phyloP scores from a whole-genome alignment of 2,329 filamentous ascomycete species.

The Pyricularia sp. region DNA sequence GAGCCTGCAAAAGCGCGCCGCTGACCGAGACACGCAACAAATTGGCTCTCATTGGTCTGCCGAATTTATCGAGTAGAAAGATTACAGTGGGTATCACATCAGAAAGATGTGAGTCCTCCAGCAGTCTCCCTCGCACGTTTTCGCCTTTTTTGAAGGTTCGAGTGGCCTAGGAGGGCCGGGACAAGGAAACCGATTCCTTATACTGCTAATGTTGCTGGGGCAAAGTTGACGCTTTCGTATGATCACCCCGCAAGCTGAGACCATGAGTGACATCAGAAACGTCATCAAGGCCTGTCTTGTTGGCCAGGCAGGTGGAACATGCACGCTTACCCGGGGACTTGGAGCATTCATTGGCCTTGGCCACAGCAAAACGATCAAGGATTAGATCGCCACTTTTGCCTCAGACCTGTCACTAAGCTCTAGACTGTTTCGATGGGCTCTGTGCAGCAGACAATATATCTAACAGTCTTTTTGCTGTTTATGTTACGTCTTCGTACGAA shows the following conservation, averaged over 20 bases:
- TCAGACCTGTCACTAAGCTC: no score
- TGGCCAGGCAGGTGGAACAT: not conserved
- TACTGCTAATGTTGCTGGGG: not conserved
- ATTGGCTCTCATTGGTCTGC: not conserved
- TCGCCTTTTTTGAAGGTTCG: not conserved
- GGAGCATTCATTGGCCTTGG: no score
- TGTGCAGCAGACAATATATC: no score
- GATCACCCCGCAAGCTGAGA: not conserved
- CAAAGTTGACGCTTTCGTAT: not conserved
- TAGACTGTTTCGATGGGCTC: no score
- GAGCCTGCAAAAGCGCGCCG: not conserved
- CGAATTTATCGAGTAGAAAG: not conserved
- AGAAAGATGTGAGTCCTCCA: not conserved
- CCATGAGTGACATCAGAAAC: not conserved
- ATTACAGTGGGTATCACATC: not conserved
- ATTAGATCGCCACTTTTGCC: no score
- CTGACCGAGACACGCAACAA: not conserved
- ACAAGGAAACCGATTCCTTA: not conserved
- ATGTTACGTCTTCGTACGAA: no score
- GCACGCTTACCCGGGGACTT: not conserved
- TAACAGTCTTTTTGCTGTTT: no score
- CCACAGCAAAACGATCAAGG: no score
- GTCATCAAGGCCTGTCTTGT: not conserved
- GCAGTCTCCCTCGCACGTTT: not conserved
- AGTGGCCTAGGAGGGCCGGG: not conserved